Percentiles rank a stretch among this genome's conserved stretches.
These are phyloP conservation scores for Akanthomyces dipterigenus DNA, from an alignment of 2,329 filamentous ascomycete species.

Conservation along the genomic window DNA sequence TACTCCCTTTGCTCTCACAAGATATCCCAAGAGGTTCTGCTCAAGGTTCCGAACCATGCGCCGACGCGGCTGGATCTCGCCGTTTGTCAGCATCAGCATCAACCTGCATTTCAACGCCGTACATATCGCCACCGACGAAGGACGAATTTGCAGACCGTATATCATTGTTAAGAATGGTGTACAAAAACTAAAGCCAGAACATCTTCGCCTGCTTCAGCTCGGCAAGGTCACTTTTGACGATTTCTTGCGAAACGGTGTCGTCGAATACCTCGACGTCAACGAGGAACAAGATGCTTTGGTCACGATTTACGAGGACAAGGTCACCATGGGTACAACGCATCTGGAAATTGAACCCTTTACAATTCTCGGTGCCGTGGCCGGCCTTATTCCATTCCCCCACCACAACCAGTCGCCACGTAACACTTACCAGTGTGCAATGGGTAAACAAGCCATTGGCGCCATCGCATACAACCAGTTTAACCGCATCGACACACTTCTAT, in stretches of 20 bases:
- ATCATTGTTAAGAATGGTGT: slow-evolving; percentile 89
- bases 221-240: slow-evolving; percentile 89
- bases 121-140: slow-evolving; percentile 94
- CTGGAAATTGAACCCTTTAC: slow-evolving; percentile 98
- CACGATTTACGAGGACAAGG: slow-evolving; percentile 79
- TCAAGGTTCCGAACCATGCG: slow-evolving; percentile 79
- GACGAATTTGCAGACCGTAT: slow-evolving; percentile 88
- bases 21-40: slow-evolving; percentile 80
- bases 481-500: slow-evolving; percentile 90
- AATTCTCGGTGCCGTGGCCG: slow-evolving; percentile 88
- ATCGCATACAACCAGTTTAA: slow-evolving; percentile 98
- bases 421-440: slow-evolving; percentile 99
- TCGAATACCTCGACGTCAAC: slow-evolving; percentile 97
- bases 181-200: slow-evolving; percentile 70
- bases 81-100: slow-evolving; percentile 94
- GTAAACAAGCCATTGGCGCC: slow-evolving; percentile 98
- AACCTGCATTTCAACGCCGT: slow-evolving; percentile 89
- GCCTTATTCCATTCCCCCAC: slow-evolving; percentile 94
- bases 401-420: slow-evolving; percentile 99
- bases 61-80: slow-evolving; percentile 84
- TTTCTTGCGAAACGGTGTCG: slow-evolving; percentile 79
- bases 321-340: slow-evolving; percentile 80
- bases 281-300: slow-evolving; percentile 97
- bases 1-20: slow-evolving; percentile 82
- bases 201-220: slow-evolving; percentile 73